Conservation (phyloP, 148 eudicot species). For the Rhododendron ovatum region DNA sequence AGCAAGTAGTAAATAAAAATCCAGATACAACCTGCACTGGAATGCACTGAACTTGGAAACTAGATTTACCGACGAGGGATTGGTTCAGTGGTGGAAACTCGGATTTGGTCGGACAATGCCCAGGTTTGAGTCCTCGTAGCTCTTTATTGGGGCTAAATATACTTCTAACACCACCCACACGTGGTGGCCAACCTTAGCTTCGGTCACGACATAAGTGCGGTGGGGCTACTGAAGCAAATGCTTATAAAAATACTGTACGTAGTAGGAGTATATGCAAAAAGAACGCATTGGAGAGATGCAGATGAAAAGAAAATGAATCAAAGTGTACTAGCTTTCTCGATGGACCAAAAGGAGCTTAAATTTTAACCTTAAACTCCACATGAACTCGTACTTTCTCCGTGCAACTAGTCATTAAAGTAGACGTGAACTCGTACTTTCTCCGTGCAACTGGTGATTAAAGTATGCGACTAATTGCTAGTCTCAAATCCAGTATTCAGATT, state of each 20-base stretch:
- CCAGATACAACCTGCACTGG: conserved; percentile 9
- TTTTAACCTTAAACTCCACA: conserved; percentile 16
- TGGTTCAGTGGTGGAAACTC: no score
- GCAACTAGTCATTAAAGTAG: not conserved
- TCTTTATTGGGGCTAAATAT: not conserved
- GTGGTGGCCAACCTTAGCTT: not conserved
- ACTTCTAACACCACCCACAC: no score
- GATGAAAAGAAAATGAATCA: conserved; percentile 16
- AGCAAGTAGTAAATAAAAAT: not conserved
- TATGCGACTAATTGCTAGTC: conserved; percentile 14
- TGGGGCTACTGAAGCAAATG: not conserved
- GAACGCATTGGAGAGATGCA: conserved; percentile 3
- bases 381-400: not conserved
- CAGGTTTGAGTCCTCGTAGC: not conserved
- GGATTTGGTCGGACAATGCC: no score
- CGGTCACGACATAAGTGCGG: not conserved
- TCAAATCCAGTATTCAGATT: not conserved
- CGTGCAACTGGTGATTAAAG: not conserved
- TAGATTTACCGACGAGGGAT: not conserved
- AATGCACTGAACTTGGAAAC: not conserved
- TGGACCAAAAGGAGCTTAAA: conserved; percentile 16
- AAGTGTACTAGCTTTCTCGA: conserved; percentile 42
- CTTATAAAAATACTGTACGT: not conserved
- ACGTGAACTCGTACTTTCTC: not conserved
- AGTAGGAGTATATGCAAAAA: not conserved